Conservation (phyloP, 2,329 filamentous ascomycete species). For the Torrubiellomyces zombiae region DNA sequence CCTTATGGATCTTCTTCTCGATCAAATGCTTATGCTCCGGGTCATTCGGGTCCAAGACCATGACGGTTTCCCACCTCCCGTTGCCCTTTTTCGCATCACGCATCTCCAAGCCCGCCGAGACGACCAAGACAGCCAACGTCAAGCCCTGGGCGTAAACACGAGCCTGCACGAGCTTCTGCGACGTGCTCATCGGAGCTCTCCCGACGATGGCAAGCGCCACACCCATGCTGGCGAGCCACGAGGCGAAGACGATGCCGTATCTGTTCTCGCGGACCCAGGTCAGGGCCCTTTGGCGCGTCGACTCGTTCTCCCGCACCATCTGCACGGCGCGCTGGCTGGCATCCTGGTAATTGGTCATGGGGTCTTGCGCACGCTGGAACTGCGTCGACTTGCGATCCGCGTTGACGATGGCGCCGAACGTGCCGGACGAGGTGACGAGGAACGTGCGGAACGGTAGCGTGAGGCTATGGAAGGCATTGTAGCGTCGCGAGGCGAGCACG, state of each 20-base stretch:
- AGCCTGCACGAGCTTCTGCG: constrained; percentile 86
- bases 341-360: constrained; percentile 50
- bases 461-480: constrained; percentile 60
- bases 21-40: constrained; percentile 69
- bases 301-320: constrained; percentile 38
- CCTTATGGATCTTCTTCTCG: constrained; percentile 76
- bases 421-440: constrained; percentile 65
- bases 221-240: constrained; percentile 70
- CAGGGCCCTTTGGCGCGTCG: constrained; percentile 41
- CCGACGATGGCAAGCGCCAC: constrained; percentile 59
- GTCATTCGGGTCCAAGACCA: constrained; percentile 64
- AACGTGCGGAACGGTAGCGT: constrained; percentile 85
- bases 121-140: constrained; percentile 69
- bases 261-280: constrained; percentile 66
- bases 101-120: constrained; percentile 68
- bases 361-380: constrained; percentile 57
- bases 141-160: constrained; percentile 87
- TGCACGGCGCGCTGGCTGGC: constrained; percentile 38
- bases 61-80: constrained; percentile 71
- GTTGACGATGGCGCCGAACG: constrained; percentile 74
- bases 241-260: constrained; percentile 69
- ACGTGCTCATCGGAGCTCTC: constrained; percentile 54
- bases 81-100: constrained; percentile 59
- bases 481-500: constrained; percentile 50
- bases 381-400: constrained; percentile 53